phyloP scores from a whole-genome alignment of 176 grass and related monocot genomes.

The Rhynchospora pubera region DNA sequence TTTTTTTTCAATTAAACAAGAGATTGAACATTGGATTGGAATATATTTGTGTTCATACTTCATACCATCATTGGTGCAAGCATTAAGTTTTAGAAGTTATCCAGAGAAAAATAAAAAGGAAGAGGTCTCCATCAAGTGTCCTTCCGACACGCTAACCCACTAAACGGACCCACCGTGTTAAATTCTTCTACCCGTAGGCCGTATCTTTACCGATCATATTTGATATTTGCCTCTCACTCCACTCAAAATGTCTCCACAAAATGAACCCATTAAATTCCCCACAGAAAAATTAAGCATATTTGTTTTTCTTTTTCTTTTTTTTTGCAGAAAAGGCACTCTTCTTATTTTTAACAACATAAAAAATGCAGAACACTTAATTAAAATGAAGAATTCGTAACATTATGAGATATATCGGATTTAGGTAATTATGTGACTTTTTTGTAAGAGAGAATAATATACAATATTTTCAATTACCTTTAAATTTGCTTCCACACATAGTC shows the following conservation, averaged over 20 bases:
- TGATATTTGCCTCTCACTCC: background rate
- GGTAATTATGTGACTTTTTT: background rate
- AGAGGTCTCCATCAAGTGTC: background rate
- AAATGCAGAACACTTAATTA: background rate
- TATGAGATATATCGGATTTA: background rate
- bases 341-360: too few relatives aligned
- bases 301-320: background rate
- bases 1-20: too few relatives aligned
- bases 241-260: background rate
- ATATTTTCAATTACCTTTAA: background rate
- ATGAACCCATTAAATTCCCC: background rate
- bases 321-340: too few relatives aligned
- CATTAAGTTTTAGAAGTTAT: background rate
- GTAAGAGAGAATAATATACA: background rate
- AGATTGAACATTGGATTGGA: too few relatives aligned
- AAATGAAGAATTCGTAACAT: background rate
- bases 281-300: background rate
- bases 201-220: background rate
- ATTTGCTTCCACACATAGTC: background rate
- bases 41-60: background rate
- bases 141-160: constrained; percentile 11
- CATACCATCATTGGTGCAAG: background rate
- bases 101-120: background rate
- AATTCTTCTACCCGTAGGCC: background rate
- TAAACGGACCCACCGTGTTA: constrained; percentile 13